Percentiles rank a stretch among this genome's conserved stretches.
phyloP scores from a whole-genome alignment of 2,329 filamentous ascomycete species.

The Ophiostoma tasmaniense region DNA sequence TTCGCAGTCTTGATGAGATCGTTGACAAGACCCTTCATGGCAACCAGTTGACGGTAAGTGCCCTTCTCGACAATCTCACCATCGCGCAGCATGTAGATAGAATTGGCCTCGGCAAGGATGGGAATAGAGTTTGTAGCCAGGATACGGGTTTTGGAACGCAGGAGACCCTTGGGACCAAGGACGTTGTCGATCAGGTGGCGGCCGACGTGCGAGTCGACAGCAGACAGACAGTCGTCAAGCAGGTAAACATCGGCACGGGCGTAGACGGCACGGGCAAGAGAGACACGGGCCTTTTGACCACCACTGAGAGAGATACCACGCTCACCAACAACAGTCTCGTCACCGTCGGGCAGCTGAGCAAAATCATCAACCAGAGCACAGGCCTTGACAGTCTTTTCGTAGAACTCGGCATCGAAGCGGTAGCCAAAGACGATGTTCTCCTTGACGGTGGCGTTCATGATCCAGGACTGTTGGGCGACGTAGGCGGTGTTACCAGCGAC shows the following conservation, averaged over 20 bases:
- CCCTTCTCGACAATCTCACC: slow-evolving; percentile 79
- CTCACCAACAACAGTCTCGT: slow-evolving; percentile 94
- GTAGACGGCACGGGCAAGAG: slow-evolving; percentile 88
- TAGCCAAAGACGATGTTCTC: slow-evolving; percentile 98
- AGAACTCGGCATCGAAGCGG: slow-evolving; percentile 86
- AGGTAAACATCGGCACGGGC: slow-evolving; percentile 94
- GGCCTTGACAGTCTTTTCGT: slow-evolving; percentile 83
- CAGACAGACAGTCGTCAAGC: slow-evolving; percentile 87
- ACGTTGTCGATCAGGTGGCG: slow-evolving; percentile 92
- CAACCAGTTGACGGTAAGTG: slow-evolving; percentile 82
- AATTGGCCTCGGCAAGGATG: slow-evolving; percentile 81
- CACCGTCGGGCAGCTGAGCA: slow-evolving; percentile 82
- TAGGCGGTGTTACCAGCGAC: slow-evolving; percentile 81
- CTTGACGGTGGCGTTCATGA: slow-evolving; percentile 94
- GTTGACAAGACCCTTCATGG: slow-evolving; percentile 85
- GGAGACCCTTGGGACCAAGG: slow-evolving; percentile 72
- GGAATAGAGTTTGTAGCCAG: slow-evolving; percentile 93
- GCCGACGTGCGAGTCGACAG: slow-evolving; percentile 96
- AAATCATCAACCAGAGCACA: slow-evolving; percentile 91
- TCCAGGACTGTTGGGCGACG: slow-evolving; percentile 87
- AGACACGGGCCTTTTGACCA: slow-evolving; percentile 90
- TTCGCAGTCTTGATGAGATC: slow-evolving; percentile 73
- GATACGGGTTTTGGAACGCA: slow-evolving; percentile 80
- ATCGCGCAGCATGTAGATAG: slow-evolving; percentile 75
- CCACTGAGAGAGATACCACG: slow-evolving; percentile 92